A percentile compares a stretch with the other conserved stretches of the same genome.
Evolutionary conservation across 2,329 filamentous ascomycete species (phyloP).

Genomic region (Penicillium paneum): DNA sequence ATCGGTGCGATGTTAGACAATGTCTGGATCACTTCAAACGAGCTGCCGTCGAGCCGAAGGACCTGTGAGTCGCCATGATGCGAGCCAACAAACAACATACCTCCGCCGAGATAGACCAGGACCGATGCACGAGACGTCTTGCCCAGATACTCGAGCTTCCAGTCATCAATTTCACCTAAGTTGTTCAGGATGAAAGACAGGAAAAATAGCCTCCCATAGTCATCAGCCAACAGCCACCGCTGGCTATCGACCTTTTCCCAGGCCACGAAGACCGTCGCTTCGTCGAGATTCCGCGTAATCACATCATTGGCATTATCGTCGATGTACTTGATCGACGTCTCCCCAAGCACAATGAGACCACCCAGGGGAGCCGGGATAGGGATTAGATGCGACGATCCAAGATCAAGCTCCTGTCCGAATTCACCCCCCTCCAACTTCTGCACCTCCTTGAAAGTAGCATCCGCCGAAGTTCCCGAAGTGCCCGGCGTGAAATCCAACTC

Average conservation of each 20-base stretch:
- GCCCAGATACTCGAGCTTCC: slow-evolving; percentile 67
- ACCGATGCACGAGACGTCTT: slow-evolving; percentile 71
- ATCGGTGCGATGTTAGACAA: slow-evolving; percentile 86
- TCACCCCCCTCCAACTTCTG: slow-evolving; percentile 31
- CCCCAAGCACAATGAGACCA: slow-evolving; percentile 71
- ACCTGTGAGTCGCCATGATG: slow-evolving; percentile 92
- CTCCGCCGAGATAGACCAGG: slow-evolving; percentile 67
- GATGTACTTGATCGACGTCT: slow-evolving; percentile 80
- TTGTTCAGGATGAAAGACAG: slow-evolving; percentile 69
- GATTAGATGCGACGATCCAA: slow-evolving; percentile 61
- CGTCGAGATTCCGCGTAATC: slow-evolving; percentile 62
- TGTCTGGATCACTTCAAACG: slow-evolving; percentile 67
- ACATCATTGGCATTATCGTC: slow-evolving; percentile 70
- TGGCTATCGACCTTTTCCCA: slow-evolving; percentile 83
- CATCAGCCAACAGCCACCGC: slow-evolving; percentile 84
- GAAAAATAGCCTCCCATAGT: slow-evolving; percentile 83
- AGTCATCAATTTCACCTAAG: slow-evolving; percentile 65
- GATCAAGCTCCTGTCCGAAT: slow-evolving; percentile 54
- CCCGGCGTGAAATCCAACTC: slow-evolving; percentile 53
- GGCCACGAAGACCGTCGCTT: slow-evolving; percentile 82
- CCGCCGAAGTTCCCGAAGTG: slow-evolving; percentile 45
- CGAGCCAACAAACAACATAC: slow-evolving; percentile 80
- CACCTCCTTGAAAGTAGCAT: slow-evolving; percentile 54
- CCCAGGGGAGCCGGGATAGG: slow-evolving; percentile 59
- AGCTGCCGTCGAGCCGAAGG: slow-evolving; percentile 60